phyloP scores from a whole-genome alignment of 2,329 filamentous ascomycete species.

The Hypomyces rosellus region DNA sequence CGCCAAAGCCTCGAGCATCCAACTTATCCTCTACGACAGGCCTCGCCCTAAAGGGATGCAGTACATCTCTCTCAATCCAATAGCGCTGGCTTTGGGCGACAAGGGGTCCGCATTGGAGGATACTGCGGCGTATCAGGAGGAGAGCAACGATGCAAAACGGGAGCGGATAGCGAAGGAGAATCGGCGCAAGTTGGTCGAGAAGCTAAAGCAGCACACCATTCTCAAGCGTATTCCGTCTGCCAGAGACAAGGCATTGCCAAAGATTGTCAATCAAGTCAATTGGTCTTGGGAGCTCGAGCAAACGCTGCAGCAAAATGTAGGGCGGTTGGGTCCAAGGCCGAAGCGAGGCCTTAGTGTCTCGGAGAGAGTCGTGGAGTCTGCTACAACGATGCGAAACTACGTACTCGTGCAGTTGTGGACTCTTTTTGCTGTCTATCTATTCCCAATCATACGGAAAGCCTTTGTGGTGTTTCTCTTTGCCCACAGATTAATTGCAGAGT shows the following conservation, averaged over 20 bases:
- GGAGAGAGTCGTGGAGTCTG: slow-evolving; percentile 89
- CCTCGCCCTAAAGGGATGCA: slow-evolving; percentile 87
- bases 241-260: slow-evolving; percentile 74
- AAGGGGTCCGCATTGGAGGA: slow-evolving; percentile 45
- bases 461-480: slow-evolving; percentile 76
- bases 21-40: slow-evolving; percentile 83
- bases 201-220: slow-evolving; percentile 83
- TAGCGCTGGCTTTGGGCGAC: slow-evolving; percentile 77
- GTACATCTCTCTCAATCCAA: slow-evolving; percentile 86
- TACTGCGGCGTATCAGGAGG: slow-evolving; percentile 25
- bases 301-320: slow-evolving; percentile 81
- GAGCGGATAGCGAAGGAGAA: slow-evolving; percentile 52
- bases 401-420: slow-evolving; percentile 63
- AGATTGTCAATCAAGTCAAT: slow-evolving; percentile 89
- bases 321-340: slow-evolving; percentile 72
- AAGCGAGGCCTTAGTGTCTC: slow-evolving; percentile 87
- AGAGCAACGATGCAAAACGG: slow-evolving; percentile 66
- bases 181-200: slow-evolving; percentile 67
- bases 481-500: slow-evolving; percentile 75
- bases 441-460: slow-evolving; percentile 64
- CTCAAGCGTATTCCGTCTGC: slow-evolving; percentile 67
- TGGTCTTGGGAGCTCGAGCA: slow-evolving; percentile 87
- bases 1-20: slow-evolving; percentile 64
- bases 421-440: slow-evolving; percentile 65
- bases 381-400: slow-evolving; percentile 75